Percentiles rank a stretch among this genome's conserved stretches.
Conservation (phyloP, 1,284 basidiomycete species). For the Afroboletus lepidellus region DNA sequence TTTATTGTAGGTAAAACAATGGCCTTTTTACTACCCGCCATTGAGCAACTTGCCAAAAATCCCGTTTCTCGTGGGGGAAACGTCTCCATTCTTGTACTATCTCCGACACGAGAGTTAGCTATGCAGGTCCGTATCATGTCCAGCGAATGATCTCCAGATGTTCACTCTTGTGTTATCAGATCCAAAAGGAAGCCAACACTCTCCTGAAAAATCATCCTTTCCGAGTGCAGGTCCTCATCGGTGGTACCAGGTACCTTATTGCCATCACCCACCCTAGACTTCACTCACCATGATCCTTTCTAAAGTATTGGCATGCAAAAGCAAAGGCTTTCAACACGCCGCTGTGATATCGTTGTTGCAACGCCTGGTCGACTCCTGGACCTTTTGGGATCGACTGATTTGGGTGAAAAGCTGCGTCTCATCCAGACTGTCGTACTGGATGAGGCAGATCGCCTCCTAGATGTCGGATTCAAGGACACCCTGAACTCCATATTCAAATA, state of each 20-base stretch:
- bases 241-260: constrained; percentile 50
- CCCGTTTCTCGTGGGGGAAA: constrained; percentile 15
- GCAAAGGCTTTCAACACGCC: constrained; percentile 40
- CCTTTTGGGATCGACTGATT: constrained; percentile 52
- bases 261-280: not conserved
- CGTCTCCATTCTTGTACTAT: constrained; percentile 64
- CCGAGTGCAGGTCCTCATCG: constrained; percentile 41
- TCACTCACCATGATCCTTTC: constrained; percentile 1
- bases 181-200: constrained; percentile 74
- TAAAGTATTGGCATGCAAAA: constrained; percentile 32
- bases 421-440: constrained; percentile 85
- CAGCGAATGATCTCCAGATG: not conserved
- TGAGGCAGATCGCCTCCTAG: constrained; percentile 88
- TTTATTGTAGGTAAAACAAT: constrained; percentile 71
- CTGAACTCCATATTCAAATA: constrained; percentile 74
- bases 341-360: constrained; percentile 82
- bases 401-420: constrained; percentile 39
- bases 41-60: constrained; percentile 62
- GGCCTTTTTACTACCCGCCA: constrained; percentile 85
- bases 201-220: constrained; percentile 55
- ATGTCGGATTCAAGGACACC: constrained; percentile 84
- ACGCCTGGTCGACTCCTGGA: constrained; percentile 90
- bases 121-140: constrained; percentile 57
- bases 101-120: constrained; percentile 88
- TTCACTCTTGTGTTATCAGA: constrained; percentile 26